These are phyloP conservation scores for Bipolaris gigantea DNA, from an alignment of 2,329 filamentous ascomycete species.

Conservation along the genomic window DNA sequence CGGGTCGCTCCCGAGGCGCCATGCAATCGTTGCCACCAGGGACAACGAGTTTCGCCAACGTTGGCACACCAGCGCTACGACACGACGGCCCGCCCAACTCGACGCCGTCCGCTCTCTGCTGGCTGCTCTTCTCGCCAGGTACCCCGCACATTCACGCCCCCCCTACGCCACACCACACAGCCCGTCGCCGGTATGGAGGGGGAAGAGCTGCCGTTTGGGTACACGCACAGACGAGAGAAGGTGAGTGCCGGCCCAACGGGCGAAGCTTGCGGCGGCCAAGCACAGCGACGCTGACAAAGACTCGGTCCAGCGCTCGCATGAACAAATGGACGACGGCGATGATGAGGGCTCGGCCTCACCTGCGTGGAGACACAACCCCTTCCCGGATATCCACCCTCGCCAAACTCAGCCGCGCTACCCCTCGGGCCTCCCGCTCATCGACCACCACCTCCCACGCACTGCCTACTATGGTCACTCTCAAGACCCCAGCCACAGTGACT, in stretches of 20 bases:
- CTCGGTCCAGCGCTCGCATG: slow-evolving; percentile 37
- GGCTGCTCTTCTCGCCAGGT: not conserved
- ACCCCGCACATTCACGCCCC: not conserved
- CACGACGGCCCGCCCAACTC: slow-evolving; percentile 6
- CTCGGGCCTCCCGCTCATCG: slow-evolving; percentile 1
- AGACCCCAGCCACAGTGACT: not conserved
- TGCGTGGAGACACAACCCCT: slow-evolving; percentile 22
- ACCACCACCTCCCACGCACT: slow-evolving; percentile 1
- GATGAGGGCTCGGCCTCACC: slow-evolving; percentile 28
- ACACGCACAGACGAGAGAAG: slow-evolving; percentile 41
- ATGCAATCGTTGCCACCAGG: slow-evolving; percentile 14
- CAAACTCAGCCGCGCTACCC: slow-evolving; percentile 1
- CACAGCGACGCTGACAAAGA: slow-evolving; percentile 16
- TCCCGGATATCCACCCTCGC: slow-evolving; percentile 2
- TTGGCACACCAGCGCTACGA: slow-evolving; percentile 11
- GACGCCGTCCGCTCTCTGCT: not conserved
- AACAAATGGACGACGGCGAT: slow-evolving; percentile 34
- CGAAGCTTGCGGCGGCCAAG: slow-evolving; percentile 3
- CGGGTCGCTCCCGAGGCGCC: slow-evolving; percentile 14
- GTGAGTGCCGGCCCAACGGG: slow-evolving; percentile 23
- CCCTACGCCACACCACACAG: not conserved
- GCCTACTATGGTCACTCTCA: not conserved
- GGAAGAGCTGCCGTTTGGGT: slow-evolving; percentile 38
- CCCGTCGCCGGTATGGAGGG: slow-evolving; percentile 24
- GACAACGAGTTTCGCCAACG: slow-evolving; percentile 16